phyloP scores from a whole-genome alignment of 2,329 filamentous ascomycete species.

The Ceratocystis variospora region DNA sequence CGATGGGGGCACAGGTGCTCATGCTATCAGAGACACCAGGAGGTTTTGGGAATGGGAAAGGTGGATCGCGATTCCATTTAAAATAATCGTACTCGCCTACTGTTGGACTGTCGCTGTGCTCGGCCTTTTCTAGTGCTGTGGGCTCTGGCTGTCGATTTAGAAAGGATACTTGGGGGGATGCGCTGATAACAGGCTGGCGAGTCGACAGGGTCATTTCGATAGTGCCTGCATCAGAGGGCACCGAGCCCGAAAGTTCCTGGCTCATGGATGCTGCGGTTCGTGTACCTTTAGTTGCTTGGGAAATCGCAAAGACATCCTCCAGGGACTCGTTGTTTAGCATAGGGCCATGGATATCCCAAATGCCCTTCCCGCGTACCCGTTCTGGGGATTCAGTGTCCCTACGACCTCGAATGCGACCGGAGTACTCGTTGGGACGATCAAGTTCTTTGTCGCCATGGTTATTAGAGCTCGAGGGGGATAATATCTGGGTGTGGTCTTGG shows the following conservation, averaged over 20 bases:
- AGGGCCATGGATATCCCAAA: conserved; percentile 8
- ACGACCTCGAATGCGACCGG: conserved; percentile 34
- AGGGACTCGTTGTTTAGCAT: conserved; percentile 2
- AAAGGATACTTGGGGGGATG: conserved; percentile 8
- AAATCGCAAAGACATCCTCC: neutral
- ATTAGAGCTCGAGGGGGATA: neutral
- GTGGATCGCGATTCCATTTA: conserved; percentile 43
- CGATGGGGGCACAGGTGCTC: conserved; percentile 29
- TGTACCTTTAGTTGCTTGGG: neutral
- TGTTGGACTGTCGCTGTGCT: conserved; percentile 17
- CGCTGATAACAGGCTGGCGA: conserved; percentile 9
- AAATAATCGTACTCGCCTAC: conserved; percentile 41
- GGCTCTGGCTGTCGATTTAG: conserved; percentile 4
- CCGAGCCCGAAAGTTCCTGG: conserved; percentile 8
- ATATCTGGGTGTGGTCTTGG: neutral
- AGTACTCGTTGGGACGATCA: conserved; percentile 29
- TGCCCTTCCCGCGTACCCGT: neutral
- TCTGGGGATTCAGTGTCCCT: conserved; percentile 3
- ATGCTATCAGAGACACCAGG: neutral
- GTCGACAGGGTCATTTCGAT: conserved; percentile 12
- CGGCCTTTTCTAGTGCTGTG: conserved; percentile 19
- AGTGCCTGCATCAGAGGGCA: conserved; percentile 10
- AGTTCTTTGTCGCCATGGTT: conserved; percentile 21
- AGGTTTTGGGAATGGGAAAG: conserved; percentile 36
- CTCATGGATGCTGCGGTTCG: neutral